These are phyloP conservation scores for Cryomyces minteri DNA, from an alignment of 495 filamentous ascomycete species.

Conservation along the genomic window DNA sequence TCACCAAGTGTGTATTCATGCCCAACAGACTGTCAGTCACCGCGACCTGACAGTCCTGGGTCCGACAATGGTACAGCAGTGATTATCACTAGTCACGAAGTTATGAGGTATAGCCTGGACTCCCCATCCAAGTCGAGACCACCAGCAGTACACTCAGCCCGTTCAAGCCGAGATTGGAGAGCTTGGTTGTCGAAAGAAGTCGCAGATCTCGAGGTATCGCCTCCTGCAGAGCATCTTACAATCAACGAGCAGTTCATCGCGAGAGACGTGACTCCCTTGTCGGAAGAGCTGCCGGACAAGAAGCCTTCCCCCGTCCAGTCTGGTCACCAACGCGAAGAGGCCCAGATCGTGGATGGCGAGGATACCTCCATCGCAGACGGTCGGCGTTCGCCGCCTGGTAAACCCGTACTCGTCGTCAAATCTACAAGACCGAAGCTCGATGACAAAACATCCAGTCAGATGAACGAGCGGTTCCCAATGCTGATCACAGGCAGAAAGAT, in stretches of 20 bases:
- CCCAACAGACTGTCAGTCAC: slow-evolving; percentile 12
- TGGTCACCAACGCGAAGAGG: slow-evolving; percentile 3
- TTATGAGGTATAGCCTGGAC: slow-evolving; percentile 14
- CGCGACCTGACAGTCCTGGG: slow-evolving; percentile 8
- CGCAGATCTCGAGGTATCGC: slow-evolving; percentile 5
- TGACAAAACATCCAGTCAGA: slow-evolving; percentile 3
- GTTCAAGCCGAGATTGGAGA: slow-evolving; percentile 18
- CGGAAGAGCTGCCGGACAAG: background rate
- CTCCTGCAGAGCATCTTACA: slow-evolving; percentile 4
- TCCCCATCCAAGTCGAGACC: slow-evolving; percentile 5
- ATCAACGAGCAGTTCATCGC: background rate
- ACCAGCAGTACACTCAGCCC: background rate
- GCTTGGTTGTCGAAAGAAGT: slow-evolving; percentile 18
- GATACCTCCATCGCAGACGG: background rate
- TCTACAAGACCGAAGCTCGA: background rate
- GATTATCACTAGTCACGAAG: slow-evolving; percentile 15
- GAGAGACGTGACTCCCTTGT: too few species aligned
- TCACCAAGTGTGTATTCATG: slow-evolving; percentile 22
- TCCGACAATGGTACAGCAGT: slow-evolving; percentile 9
- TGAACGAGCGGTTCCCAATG: slow-evolving; percentile 20
- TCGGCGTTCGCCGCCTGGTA: background rate
- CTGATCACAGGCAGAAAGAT: slow-evolving; percentile 9
- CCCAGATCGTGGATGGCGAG: slow-evolving; percentile 1
- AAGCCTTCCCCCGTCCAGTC: background rate
- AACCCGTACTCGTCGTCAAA: background rate